phyloP scores from a whole-genome alignment of 805 yeast species.

The Yarrowia divulgata region DNA sequence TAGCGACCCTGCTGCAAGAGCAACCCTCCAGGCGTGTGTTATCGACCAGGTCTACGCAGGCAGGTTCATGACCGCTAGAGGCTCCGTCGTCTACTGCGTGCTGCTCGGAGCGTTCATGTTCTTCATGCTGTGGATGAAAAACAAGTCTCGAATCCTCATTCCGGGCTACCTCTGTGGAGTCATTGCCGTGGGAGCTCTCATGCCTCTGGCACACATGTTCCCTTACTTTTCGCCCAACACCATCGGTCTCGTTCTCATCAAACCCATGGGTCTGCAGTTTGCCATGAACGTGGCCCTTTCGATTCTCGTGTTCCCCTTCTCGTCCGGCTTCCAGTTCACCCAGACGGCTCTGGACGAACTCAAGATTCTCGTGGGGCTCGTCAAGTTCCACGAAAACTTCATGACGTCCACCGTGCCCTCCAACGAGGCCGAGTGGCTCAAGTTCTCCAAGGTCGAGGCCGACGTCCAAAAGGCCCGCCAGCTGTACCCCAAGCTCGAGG shows the following conservation, averaged over 20 bases:
- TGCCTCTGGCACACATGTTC: conserved; percentile 25
- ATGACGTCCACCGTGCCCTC: conserved; percentile 31
- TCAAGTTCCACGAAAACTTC: conserved; percentile 17
- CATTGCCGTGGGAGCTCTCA: conserved; percentile 8
- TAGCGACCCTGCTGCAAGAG: background rate
- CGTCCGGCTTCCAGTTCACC: conserved; percentile 28
- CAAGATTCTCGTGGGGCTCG: conserved; percentile 1
- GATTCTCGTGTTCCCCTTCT: conserved; percentile 12
- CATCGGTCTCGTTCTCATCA: conserved; percentile 3
- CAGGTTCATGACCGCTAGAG: conserved; percentile 18
- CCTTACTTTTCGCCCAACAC: conserved; percentile 7
- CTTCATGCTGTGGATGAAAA: conserved; percentile 36
- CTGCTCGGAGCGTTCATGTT: conserved; percentile 29
- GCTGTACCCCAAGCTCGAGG: conserved; percentile 43
- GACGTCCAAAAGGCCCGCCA: conserved; percentile 20
- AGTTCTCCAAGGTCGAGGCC: conserved; percentile 8
- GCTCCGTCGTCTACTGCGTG: conserved; percentile 16
- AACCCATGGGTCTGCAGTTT: conserved; percentile 31
- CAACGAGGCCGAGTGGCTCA: conserved; percentile 22
- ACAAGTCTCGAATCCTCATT: conserved; percentile 32
- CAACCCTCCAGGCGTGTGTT: background rate
- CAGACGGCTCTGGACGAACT: background rate
- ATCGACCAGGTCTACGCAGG: background rate
- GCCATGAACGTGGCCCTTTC: conserved; percentile 21
- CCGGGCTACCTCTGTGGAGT: conserved; percentile 39